A percentile compares a stretch with the other conserved stretches of the same genome.
phyloP scores from a whole-genome alignment of 108 stramenopile species.

The Epipyxis sp. region DNA sequence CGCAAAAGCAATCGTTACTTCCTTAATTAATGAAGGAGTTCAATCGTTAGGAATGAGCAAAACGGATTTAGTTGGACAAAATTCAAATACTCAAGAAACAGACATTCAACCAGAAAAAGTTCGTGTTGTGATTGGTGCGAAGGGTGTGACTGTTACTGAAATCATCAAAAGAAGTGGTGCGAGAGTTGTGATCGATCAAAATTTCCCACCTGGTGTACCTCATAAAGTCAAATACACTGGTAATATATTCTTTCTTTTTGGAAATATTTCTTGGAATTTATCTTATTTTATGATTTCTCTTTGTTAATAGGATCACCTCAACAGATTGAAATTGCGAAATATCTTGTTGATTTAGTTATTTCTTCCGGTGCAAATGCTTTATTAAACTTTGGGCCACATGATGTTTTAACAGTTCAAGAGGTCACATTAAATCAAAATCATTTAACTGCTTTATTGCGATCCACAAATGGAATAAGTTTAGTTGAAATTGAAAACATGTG shows the following conservation, averaged over 20 bases:
- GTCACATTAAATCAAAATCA: not conserved
- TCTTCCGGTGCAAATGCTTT: not conserved
- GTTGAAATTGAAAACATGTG: not conserved
- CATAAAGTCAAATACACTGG: slow-evolving; percentile 23
- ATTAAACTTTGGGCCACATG: not conserved
- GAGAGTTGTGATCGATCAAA: slow-evolving; percentile 23
- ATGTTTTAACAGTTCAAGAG: not conserved
- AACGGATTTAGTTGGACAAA: not conserved
- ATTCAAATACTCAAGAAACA: not conserved
- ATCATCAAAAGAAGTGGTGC: slow-evolving; percentile 21
- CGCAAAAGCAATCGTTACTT: not conserved
- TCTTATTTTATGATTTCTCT: too few relatives aligned
- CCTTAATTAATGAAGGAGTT: not conserved
- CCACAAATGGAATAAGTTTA: not conserved
- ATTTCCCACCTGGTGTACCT: slow-evolving; percentile 5
- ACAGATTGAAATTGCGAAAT: slow-evolving; percentile 19
- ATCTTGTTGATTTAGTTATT: slow-evolving; percentile 2
- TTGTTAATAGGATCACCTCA: too few relatives aligned
- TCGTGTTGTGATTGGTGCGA: slow-evolving; percentile 28
- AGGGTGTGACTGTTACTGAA: slow-evolving; percentile 21
- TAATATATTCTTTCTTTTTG: too few relatives aligned
- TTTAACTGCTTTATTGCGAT: not conserved
- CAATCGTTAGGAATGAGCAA: not conserved
- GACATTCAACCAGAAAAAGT: slow-evolving; percentile 14
- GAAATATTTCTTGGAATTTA: too few relatives aligned